Evolutionary conservation across 1,284 basidiomycete genomes (phyloP), one percentile per base, ranked within the genome.

Genomic region (Mycena sp.): DNA sequence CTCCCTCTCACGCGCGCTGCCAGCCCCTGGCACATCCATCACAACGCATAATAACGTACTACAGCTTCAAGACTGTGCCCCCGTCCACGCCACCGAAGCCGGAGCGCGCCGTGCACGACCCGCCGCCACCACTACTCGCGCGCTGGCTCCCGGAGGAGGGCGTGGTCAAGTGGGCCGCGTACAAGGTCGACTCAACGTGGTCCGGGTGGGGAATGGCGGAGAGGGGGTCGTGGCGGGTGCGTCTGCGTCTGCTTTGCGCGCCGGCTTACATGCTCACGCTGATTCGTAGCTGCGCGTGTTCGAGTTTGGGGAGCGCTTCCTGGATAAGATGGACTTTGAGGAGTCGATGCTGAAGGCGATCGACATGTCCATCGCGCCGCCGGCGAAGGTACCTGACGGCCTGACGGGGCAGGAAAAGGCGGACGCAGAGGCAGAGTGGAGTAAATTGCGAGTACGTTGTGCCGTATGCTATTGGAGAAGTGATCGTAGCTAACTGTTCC

Each of bases 301-400:
- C 71, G 76, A 83, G 64, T 78, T 82, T 43, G 91, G 91, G 30
- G 88, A 92, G 77, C 84, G 85, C 11, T 71, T 91, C 2, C 78
- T 89, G 26, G 88, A 92, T 73, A 81, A 84, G 23, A 80, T 92
- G 62, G 91, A 92, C 54, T 93, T 92, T 67, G 91, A 93, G 73
- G 91, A 93, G 72, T 80, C 90, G 45, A 86, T 87, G 16, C 78
- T 93, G 67, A 89, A 90, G 72, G 82, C 83, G 32, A 77, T 93
- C 44, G 88, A 93, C 52, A 51, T 64, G 17, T 46, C 61, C 19
- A 38, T 25, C 23, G 65, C 62, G 17, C 62, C 65, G 30, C 65
- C 65, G 16, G 25, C 58, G 16, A 55, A 28, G 11, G 26, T 62
- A 4, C 58, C 65, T 9, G 17, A n/a, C 6, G 51, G 58, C 16